phyloP scores from a whole-genome alignment of 768 basidiomycete genomes.

The Lactifluus rugatus region DNA sequence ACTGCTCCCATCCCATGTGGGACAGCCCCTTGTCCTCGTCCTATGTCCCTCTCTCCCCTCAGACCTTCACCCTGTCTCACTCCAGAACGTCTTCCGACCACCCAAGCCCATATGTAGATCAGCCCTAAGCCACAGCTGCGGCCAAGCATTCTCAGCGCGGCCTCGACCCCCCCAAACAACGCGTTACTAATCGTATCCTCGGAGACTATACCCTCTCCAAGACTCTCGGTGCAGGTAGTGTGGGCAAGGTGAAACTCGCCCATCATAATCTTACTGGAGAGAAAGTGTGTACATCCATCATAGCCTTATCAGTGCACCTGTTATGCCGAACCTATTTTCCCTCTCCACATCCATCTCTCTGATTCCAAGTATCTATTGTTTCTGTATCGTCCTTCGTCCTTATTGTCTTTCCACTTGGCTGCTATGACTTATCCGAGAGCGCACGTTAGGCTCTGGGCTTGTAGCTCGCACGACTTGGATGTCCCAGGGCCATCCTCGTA shows the following conservation, averaged over 20 bases:
- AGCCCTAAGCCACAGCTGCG: constrained; percentile 11
- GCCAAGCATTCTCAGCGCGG: constrained; percentile 14
- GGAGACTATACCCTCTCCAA: constrained; percentile 96
- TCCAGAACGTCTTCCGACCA: constrained; percentile 23
- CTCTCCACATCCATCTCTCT: not conserved
- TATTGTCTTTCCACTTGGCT: not conserved
- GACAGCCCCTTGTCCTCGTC: constrained; percentile 38
- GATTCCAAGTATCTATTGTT: not conserved
- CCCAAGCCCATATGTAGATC: constrained; percentile 20
- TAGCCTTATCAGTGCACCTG: constrained; percentile 41
- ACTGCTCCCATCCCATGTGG: constrained; percentile 18
- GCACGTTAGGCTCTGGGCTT: not conserved
- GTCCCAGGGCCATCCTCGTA: not conserved
- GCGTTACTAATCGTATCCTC: constrained; percentile 46
- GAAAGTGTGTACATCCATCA: constrained; percentile 53
- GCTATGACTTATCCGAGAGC: not conserved
- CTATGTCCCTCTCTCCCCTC: constrained; percentile 72
- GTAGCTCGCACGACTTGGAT: not conserved
- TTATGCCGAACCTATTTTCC: not conserved
- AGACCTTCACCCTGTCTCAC: constrained; percentile 32
- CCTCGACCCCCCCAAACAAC: constrained; percentile 22
- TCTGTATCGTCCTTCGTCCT: not conserved
- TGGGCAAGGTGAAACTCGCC: constrained; percentile 98
- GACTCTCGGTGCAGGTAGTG: constrained; percentile 94
- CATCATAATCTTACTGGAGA: constrained; percentile 82